Percentiles rank a stretch among this genome's conserved stretches.
These are phyloP conservation scores for Mallotus nudiflorus DNA, from an alignment of 345 rosid species.

Conservation along the genomic window DNA sequence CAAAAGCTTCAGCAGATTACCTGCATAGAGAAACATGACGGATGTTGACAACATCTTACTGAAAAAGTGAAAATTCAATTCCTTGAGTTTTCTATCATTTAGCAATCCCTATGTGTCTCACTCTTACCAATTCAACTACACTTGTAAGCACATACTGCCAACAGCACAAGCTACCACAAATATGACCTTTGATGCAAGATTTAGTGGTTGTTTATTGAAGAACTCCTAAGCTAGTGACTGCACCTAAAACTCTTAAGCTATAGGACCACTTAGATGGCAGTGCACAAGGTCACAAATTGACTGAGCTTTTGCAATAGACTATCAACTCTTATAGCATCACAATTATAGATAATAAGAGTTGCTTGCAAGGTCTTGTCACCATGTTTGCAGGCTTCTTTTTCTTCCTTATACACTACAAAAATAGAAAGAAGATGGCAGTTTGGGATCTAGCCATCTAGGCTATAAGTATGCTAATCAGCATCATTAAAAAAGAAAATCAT, in stretches of 20 bases:
- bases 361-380: not conserved
- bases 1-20: constrained; percentile 78
- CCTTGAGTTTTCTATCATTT: not conserved
- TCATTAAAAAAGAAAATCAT: constrained; percentile 15
- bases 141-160: not conserved
- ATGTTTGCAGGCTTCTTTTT: not conserved
- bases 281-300: too few relatives aligned
- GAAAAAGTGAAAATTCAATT: not conserved
- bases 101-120: not conserved
- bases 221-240: not conserved
- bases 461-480: not conserved
- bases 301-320: too few relatives aligned
- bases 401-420: not conserved
- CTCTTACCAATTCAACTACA: not conserved
- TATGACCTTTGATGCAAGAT: not conserved
- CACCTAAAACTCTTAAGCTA: not conserved
- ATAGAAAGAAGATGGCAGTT: not conserved
- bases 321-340: not conserved
- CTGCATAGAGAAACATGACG: constrained; percentile 40
- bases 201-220: not conserved
- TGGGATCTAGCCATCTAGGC: not conserved
- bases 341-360: not conserved
- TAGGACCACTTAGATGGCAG: too few relatives aligned
- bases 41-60: not conserved
- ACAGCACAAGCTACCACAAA: not conserved